Percentiles rank a stretch among this genome's conserved stretches.
Evolutionary conservation across 306 rosid species (phyloP).

Genomic region (Dalbergia cochinchinensis): DNA sequence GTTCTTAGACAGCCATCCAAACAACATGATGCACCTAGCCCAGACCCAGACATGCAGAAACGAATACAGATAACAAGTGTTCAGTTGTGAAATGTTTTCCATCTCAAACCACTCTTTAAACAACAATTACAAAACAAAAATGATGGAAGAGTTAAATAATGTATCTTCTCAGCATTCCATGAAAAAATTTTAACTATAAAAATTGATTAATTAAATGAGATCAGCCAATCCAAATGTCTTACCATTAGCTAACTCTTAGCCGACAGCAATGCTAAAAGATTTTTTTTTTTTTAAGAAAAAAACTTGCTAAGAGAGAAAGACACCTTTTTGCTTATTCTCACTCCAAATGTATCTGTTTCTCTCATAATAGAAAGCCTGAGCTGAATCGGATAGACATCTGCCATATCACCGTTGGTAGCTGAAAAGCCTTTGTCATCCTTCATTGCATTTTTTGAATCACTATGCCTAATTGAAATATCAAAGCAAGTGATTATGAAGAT

Average conservation of each 20-base stretch:
- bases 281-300: background rate
- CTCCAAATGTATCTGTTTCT: slow-evolving; percentile 81
- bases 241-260: slow-evolving; percentile 39
- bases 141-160: slow-evolving; percentile 18
- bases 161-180: slow-evolving; percentile 29
- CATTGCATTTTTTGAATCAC: slow-evolving; percentile 67
- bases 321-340: slow-evolving; percentile 95
- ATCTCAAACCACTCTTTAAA: slow-evolving; percentile 9
- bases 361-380: slow-evolving; percentile 83
- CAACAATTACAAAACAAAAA: slow-evolving; percentile 25
- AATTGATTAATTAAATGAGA: slow-evolving; percentile 19
- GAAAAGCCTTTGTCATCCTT: slow-evolving; percentile 79
- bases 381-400: slow-evolving; percentile 93
- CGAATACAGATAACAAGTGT: slow-evolving; percentile 4
- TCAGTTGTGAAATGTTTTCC: slow-evolving; percentile 1
- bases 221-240: slow-evolving; percentile 28
- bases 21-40: slow-evolving; percentile 34
- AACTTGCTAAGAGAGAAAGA: slow-evolving; percentile 5
- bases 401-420: slow-evolving; percentile 77
- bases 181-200: slow-evolving; percentile 33
- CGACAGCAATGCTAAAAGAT: slow-evolving; percentile 17
- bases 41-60: background rate
- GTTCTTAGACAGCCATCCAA: slow-evolving; percentile 22
- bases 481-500: slow-evolving; percentile 42
- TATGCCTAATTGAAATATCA: slow-evolving; percentile 72